Percentiles rank a stretch among this genome's conserved stretches.
These are phyloP conservation scores for Pogostemon cablin DNA, from an alignment of 257 asterid species.

Conservation along the genomic window DNA sequence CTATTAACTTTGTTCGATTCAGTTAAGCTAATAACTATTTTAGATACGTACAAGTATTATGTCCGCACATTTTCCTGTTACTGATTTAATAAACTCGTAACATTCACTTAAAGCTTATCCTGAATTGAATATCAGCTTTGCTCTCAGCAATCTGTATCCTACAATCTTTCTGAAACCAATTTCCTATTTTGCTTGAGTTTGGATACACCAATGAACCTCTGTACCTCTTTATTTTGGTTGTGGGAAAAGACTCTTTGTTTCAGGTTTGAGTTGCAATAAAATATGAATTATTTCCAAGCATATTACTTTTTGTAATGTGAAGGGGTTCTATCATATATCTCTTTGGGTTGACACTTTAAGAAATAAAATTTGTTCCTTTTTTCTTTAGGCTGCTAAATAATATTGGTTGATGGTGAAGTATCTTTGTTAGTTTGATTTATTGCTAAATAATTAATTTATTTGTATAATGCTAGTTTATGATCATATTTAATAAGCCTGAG, in stretches of 20 bases:
- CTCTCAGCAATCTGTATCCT: background rate
- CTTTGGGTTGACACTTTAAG: background rate
- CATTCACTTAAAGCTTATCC: background rate
- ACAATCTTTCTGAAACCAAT: background rate
- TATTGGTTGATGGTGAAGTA: conserved; percentile 5
- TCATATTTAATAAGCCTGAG: conserved; percentile 24
- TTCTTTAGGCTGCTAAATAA: conserved; percentile 14
- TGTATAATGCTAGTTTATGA: background rate
- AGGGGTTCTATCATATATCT: background rate
- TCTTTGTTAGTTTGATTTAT: background rate
- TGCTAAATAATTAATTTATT: background rate
- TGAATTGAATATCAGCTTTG: background rate
- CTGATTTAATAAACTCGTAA: background rate
- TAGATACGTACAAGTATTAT: background rate
- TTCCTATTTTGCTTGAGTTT: background rate
- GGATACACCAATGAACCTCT: background rate
- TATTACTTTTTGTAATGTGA: background rate
- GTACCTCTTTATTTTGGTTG: background rate
- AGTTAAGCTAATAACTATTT: background rate
- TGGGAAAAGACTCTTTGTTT: no score
- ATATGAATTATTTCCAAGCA: no score
- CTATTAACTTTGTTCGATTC: no score
- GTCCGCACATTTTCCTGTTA: background rate
- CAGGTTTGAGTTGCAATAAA: no score
- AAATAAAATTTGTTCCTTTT: background rate